Evolutionary conservation across 352 stramenopile genomes (phyloP), one percentile per base, ranked within the genome.

Genomic region (Phytophthora lateralis): DNA sequence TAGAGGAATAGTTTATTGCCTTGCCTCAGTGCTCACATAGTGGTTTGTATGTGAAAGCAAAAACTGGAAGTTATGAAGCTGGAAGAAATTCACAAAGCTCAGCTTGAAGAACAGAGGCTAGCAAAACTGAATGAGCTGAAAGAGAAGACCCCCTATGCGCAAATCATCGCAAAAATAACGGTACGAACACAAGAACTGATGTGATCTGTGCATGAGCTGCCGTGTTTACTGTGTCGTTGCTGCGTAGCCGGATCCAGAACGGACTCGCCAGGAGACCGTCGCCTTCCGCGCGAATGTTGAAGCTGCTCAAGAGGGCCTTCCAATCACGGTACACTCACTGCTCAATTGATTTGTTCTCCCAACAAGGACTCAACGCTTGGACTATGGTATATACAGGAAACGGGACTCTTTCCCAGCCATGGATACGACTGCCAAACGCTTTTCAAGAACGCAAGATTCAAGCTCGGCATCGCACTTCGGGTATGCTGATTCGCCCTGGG

Each of bases 371-470:
- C 21, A 41, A 41, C 35, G 15, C 15, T 41, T 41, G 12, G 3
- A 32, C 27, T 32, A 38, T 41, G 35, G 35, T 4, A 6, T 20
- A 34, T n/a, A 44, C 53, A 91, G 82, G 84, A 93, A 57, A 76
- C 78, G 8, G 82, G 82, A 3, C 42, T 93, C 3, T 91, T 91
- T 43, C 84, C 82, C 2, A 78, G 73, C 1, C 78, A 93, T 21
- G 84, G 84, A 11, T 93, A 93, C 46, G 84, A 91, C 61, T 85
- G 69, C 37, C 76, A 88, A 18, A 91, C 69, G 35, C 75, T 93
- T 1, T 93, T 93, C 66, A 88, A 88, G 59, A 90, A 91, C 29
- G 84, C 84, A n/a, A 75, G 82, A 5, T 93, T 93, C 56, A 89
- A 90, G 49, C 74, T 93, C 12, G 84, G 84, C 0, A 67, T 93